These are phyloP conservation scores for Pichia exigua DNA, from an alignment of 805 yeast species.

Conservation along the genomic window DNA sequence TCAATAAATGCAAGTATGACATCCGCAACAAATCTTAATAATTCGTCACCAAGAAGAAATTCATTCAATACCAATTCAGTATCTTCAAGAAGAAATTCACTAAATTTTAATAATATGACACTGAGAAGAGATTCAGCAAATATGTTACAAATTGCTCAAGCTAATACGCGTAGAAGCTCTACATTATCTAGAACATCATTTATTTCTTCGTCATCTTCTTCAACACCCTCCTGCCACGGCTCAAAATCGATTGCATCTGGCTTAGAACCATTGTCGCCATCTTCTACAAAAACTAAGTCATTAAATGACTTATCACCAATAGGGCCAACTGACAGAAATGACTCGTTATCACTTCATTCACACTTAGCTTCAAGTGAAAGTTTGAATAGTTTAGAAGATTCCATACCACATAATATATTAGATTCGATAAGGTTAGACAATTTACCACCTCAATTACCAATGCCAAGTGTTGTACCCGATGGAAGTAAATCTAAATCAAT, in stretches of 20 bases:
- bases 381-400: not conserved
- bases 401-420: not conserved
- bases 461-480: slow-evolving; percentile 32
- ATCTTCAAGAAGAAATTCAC: slow-evolving; percentile 14
- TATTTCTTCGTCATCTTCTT: not conserved
- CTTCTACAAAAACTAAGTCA: not conserved
- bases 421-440: slow-evolving; percentile 9
- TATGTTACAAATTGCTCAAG: not conserved
- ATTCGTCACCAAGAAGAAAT: slow-evolving; percentile 9
- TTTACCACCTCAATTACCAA: slow-evolving; percentile 49
- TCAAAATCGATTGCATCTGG: not conserved
- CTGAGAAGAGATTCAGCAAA: not conserved
- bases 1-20: slow-evolving; percentile 4
- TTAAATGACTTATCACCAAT: not conserved
- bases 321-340: not conserved
- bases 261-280: not conserved
- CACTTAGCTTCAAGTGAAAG: not conserved
- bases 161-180: slow-evolving; percentile 2
- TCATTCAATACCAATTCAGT: slow-evolving; percentile 9
- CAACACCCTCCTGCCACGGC: slow-evolving; percentile 1
- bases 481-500: slow-evolving; percentile 17
- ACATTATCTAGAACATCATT: slow-evolving; percentile 3
- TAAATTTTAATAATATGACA: slow-evolving; percentile 12
- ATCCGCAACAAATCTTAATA: slow-evolving; percentile 1
- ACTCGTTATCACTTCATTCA: not conserved